phyloP scores from a whole-genome alignment of 257 asterid species.

The Solanum bukasovii region DNA sequence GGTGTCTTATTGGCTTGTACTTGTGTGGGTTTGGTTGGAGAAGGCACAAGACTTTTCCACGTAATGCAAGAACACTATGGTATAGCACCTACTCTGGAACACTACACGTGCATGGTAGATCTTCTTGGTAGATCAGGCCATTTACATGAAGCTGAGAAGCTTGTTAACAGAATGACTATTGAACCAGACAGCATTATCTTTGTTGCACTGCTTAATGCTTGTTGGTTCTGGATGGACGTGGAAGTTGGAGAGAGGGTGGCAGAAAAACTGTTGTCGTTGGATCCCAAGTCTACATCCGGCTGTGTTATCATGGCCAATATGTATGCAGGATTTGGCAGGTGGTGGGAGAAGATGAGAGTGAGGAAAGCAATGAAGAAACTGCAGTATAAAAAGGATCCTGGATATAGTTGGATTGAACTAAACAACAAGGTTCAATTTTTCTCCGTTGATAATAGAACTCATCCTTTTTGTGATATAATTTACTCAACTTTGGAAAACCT shows the following conservation, averaged over 20 bases:
- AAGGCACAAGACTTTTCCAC: conserved; percentile 41
- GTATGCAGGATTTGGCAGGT: conserved; percentile 55
- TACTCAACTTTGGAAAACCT: conserved; percentile 36
- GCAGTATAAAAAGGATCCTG: conserved; percentile 58
- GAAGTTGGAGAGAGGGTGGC: conserved; percentile 45
- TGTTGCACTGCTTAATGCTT: conserved; percentile 49
- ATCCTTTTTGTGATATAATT: conserved; percentile 27
- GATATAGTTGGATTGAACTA: conserved; percentile 79
- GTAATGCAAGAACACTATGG: conserved; percentile 41
- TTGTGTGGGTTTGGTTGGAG: conserved; percentile 34
- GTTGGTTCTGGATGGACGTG: conserved; percentile 61
- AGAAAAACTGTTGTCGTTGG: conserved; percentile 28
- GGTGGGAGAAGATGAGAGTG: conserved; percentile 51
- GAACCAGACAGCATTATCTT: conserved; percentile 44
- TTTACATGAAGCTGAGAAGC: conserved; percentile 55
- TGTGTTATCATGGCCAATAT: conserved; percentile 61
- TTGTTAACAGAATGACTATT: conserved; percentile 39
- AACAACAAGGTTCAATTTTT: conserved; percentile 37
- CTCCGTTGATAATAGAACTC: conserved; percentile 36
- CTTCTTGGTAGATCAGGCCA: conserved; percentile 71
- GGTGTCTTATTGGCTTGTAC: conserved; percentile 61
- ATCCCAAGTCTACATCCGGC: conserved; percentile 28
- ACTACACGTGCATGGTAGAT: conserved; percentile 64
- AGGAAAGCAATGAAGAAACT: conserved; percentile 28
- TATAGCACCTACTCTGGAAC: conserved; percentile 51